Percentiles rank a stretch among this genome's conserved stretches.
These are phyloP conservation scores for Aristolochia contorta DNA, from an alignment of 164 flowering plant species.

Conservation along the genomic window DNA sequence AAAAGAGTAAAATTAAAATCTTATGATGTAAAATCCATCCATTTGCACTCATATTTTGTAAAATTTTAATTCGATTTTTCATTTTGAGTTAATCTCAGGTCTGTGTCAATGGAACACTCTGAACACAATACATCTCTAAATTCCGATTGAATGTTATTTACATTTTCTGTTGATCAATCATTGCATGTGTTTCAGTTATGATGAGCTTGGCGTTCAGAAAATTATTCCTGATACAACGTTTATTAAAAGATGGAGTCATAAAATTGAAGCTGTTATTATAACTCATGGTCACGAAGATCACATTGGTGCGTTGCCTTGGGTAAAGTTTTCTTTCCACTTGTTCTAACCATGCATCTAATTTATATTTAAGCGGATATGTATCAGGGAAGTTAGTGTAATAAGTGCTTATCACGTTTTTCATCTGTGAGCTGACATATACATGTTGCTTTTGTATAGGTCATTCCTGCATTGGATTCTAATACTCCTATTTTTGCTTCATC, in stretches of 20 bases:
- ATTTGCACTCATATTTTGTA: too few relatives aligned
- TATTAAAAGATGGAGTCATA: constrained; percentile 91
- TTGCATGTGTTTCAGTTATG: constrained; percentile 41
- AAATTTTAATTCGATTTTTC: too few relatives aligned
- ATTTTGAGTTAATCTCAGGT: too few relatives aligned
- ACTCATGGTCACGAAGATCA: constrained; percentile 99
- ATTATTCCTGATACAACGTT: constrained; percentile 92
- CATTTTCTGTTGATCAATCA: too few relatives aligned
- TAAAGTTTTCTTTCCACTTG: constrained; percentile 46
- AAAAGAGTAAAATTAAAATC: not conserved
- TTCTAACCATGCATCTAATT: not conserved
- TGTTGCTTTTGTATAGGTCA: constrained; percentile 44
- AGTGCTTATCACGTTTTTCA: too few relatives aligned
- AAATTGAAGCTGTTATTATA: constrained; percentile 94
- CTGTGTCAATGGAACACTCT: too few relatives aligned
- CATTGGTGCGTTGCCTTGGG: constrained; percentile 99
- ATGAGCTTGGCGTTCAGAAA: constrained; percentile 93
- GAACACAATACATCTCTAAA: too few relatives aligned
- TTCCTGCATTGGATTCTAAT: constrained; percentile 80
- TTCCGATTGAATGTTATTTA: too few relatives aligned
- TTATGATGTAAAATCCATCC: not conserved
- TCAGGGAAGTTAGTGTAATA: too few relatives aligned
- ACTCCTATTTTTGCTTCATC: constrained; percentile 98
- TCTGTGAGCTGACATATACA: not conserved
- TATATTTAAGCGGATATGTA: not conserved